Evolutionary conservation across 2,329 filamentous ascomycete species (phyloP).

Genomic region (Colletotrichum paranaense): DNA sequence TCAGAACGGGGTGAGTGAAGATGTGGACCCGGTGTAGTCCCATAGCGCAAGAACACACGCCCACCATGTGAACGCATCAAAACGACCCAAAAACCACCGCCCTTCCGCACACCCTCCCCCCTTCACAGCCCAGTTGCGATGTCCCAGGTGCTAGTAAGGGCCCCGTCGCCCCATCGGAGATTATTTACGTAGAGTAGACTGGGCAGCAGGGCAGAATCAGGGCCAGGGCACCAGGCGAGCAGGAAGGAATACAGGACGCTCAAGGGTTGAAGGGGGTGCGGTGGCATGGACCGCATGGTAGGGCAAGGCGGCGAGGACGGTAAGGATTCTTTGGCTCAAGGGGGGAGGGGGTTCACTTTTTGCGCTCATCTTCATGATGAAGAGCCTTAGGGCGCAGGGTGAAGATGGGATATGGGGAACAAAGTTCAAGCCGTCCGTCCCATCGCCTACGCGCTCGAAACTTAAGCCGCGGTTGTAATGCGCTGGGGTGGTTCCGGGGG

Average conservation of each 20-base stretch:
- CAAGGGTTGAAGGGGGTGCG: neutral
- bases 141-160: neutral
- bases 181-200: neutral
- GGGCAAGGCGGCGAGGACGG: neutral
- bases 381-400: neutral
- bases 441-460: neutral
- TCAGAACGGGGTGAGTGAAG: neutral
- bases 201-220: neutral
- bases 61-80: neutral
- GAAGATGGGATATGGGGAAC: neutral
- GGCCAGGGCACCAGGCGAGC: neutral
- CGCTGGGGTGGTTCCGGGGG: neutral
- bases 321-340: neutral
- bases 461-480: neutral
- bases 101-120: neutral
- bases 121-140: neutral
- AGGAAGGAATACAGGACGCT: neutral
- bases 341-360: neutral
- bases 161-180: neutral
- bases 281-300: neutral
- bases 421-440: neutral
- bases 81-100: too few relatives aligned
- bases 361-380: neutral
- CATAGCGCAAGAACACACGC: neutral
- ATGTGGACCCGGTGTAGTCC: neutral